Evolutionary conservation across 495 filamentous ascomycete genomes (phyloP).

Genomic region (Oleoguttula mirabilis): DNA sequence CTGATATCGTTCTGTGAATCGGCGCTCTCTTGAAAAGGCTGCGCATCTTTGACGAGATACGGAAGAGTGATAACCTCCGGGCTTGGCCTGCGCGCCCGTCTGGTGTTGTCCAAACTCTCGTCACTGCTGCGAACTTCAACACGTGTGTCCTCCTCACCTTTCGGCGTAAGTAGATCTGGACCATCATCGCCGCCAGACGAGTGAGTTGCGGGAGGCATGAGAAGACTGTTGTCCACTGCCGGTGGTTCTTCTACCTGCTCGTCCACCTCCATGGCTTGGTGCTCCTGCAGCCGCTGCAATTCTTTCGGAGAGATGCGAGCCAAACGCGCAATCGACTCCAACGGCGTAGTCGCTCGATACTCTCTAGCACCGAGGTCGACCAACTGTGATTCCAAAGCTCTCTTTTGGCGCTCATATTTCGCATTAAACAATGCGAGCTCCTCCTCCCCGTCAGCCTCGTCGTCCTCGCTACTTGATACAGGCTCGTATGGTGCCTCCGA

Average conservation of each 20-base stretch:
- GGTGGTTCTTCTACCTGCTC: constrained; percentile 13
- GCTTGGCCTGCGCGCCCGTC: constrained; percentile 13
- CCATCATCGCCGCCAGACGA: constrained; percentile 17
- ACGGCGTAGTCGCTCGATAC: constrained; percentile 24
- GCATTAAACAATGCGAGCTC: constrained; percentile 26
- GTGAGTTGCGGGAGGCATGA: constrained; percentile 6
- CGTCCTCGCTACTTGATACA: constrained; percentile 26
- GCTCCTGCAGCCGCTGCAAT: constrained; percentile 6
- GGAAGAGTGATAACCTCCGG: constrained; percentile 27
- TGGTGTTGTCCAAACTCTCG: constrained; percentile 6
- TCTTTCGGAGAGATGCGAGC: constrained; percentile 19
- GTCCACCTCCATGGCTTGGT: constrained; percentile 13
- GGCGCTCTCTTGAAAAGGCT: constrained; percentile 7
- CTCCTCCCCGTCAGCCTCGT: constrained; percentile 29
- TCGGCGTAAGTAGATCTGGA: constrained; percentile 18
- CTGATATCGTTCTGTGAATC: constrained; percentile 15
- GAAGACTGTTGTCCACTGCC: not conserved
- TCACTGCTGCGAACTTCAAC: constrained; percentile 18
- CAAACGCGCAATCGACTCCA: constrained; percentile 22
- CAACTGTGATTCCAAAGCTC: constrained; percentile 24
- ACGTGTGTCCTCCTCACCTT: constrained; percentile 13
- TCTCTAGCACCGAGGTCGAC: constrained; percentile 25
- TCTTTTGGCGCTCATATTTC: constrained; percentile 28
- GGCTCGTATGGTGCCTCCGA: constrained; percentile 18
- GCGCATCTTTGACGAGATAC: constrained; percentile 27